Percentiles rank a stretch among this genome's conserved stretches.
phyloP scores from a whole-genome alignment of 2,329 filamentous ascomycete species.

The Curvularia sp. region DNA sequence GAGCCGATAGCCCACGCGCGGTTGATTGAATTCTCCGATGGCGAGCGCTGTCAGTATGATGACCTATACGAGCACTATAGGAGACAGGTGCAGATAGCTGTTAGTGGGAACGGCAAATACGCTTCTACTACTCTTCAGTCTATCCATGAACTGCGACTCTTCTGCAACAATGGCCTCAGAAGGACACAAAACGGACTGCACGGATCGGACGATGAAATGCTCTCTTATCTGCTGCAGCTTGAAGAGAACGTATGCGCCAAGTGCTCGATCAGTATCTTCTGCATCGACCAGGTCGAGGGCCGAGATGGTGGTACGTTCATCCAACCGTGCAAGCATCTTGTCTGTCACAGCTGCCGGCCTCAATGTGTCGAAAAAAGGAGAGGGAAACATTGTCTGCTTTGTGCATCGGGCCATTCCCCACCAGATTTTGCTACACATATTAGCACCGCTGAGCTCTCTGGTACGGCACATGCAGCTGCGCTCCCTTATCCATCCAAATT shows the following conservation, averaged over 20 bases:
- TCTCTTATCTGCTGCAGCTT: constrained; percentile 16
- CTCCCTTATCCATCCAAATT: constrained; percentile 29
- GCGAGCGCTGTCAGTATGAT: constrained; percentile 7
- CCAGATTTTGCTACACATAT: constrained; percentile 3
- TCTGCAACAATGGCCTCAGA: constrained; percentile 26
- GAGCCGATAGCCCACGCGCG: constrained; percentile 8
- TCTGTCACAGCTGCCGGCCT: constrained; percentile 15
- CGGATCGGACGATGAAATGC: constrained; percentile 11
- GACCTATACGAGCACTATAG: constrained; percentile 12
- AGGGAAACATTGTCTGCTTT: constrained; percentile 4
- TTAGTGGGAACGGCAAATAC: constrained; percentile 10
- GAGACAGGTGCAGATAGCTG: constrained; percentile 13
- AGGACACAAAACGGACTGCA: constrained; percentile 3
- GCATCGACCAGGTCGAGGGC: constrained; percentile 5
- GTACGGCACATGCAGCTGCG: background rate
- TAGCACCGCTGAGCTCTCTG: background rate
- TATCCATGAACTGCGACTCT: constrained; percentile 22
- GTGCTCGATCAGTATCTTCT: constrained; percentile 5
- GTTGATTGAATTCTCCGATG: constrained; percentile 2
- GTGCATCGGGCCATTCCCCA: constrained; percentile 5
- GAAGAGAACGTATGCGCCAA: constrained; percentile 9
- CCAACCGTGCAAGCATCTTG: constrained; percentile 11
- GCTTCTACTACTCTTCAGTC: constrained; percentile 17
- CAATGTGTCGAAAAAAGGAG: constrained; percentile 1
- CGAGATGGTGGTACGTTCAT: constrained; percentile 9